Conservation (phyloP, 2,329 filamentous ascomycete genomes). For the Leptographium wingfieldii region DNA sequence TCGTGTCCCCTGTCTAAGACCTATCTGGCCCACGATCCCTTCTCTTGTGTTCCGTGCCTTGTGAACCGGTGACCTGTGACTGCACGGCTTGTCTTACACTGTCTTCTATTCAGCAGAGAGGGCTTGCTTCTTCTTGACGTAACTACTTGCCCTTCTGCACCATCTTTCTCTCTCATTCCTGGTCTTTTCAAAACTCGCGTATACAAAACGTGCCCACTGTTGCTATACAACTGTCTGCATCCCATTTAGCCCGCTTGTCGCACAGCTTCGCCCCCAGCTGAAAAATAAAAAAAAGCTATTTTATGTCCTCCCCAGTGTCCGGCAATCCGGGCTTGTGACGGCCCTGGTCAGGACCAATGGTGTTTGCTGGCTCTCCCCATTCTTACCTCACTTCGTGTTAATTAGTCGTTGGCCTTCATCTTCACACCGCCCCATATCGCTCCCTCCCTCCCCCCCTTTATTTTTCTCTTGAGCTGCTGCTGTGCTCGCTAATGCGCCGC, state of each 20-base stretch:
- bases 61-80: neutral
- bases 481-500: neutral
- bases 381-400: neutral
- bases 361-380: neutral
- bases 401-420: neutral
- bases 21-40: neutral
- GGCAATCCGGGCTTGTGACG: neutral
- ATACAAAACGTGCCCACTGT: neutral
- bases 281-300: neutral
- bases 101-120: neutral
- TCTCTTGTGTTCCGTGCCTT: neutral
- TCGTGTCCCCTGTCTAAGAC: neutral
- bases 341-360: neutral
- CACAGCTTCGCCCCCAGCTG: neutral
- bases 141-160: neutral
- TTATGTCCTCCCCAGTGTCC: neutral
- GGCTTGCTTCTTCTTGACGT: neutral
- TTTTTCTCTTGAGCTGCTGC: neutral
- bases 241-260: neutral
- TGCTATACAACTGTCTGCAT: neutral
- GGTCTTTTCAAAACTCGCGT: neutral
- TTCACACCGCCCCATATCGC: conserved; percentile 7
- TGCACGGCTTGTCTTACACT: neutral
- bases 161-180: neutral
- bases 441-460: neutral